phyloP scores from a whole-genome alignment of 208 protist species.

The Trypanosoma melophagium region DNA sequence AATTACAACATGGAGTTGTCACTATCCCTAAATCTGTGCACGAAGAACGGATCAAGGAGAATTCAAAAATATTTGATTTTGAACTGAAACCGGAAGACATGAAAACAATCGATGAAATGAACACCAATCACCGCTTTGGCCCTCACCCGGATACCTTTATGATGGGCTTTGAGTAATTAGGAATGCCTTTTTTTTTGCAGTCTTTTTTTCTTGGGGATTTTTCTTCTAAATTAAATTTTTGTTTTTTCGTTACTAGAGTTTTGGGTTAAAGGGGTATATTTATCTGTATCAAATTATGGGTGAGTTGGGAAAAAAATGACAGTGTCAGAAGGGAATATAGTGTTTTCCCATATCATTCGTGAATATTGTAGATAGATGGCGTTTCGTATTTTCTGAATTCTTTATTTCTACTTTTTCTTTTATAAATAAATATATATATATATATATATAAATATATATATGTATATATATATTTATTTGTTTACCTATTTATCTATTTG shows the following conservation, averaged over 20 bases:
- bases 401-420: no score
- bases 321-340: neutral
- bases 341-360: neutral
- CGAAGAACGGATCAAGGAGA: slow-evolving; percentile 77
- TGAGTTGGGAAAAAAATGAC: neutral
- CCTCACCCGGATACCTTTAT: slow-evolving; percentile 41
- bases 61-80: slow-evolving; percentile 72
- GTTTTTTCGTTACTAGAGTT: neutral
- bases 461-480: no score
- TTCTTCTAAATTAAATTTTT: neutral
- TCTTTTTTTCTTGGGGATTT: slow-evolving; percentile 18
- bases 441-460: no score
- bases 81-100: slow-evolving; percentile 58
- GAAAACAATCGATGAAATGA: slow-evolving; percentile 47
- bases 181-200: slow-evolving; percentile 12
- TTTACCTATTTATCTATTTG: no score
- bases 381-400: no score
- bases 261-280: neutral
- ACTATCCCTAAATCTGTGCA: slow-evolving; percentile 90
- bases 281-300: neutral
- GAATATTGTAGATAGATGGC: no score
- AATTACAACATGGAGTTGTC: slow-evolving; percentile 53
- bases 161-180: slow-evolving; percentile 31
- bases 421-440: no score
- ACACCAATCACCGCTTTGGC: slow-evolving; percentile 44